Base-by-base conservation (phyloP, 148 eudicot genomes). In the Heliosperma pusillum region DNA sequence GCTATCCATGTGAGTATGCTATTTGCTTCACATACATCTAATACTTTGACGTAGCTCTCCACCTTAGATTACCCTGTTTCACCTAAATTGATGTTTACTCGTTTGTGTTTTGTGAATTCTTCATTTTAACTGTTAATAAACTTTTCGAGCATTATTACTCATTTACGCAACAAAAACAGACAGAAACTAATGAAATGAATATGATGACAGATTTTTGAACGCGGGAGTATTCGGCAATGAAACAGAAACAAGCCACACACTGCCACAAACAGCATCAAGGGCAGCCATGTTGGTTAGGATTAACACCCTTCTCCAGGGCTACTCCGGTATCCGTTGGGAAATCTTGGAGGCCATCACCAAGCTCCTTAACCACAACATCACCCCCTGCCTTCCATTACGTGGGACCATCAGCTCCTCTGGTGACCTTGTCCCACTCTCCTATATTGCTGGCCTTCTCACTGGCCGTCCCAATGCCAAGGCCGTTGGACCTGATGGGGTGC, bases 331-430 rank as follows among this genome's bases (percentile, higher is more conserved):
- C 63, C 84, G 97, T 3, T 92, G 90, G 59, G 95, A 90, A 61
- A 92, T 92, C 71, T 65, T 92, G 20, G 92, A 90, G 59, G 91
- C 97, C 22, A 85, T 92, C 30, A 75, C 92, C 27, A 81, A 81
- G 36, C 73, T 92, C 74, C 92, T 92, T 61, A 92, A 92, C 91
- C 21, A 79, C 86, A 85, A 92, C 81, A 40, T 92, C 79, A 92
- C 97, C 24, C 97, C 97, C 2, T 90, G 91, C 68, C 76, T 92
- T 44, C 97, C 97, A 3, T 86, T 92, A n/a, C 92, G 97, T 1
- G 97, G 97, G 47, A 86, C 97, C 3, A 90, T 92, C 88, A 87
- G 92, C 17, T 89, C 95, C 53, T 92, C 97, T 0, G 97, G 97
- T 16, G 97, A 92, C 71, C 88, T 92, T 0, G 89, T 92, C 27